These are phyloP conservation scores for Plasmodium adleri DNA, from an alignment of 169 alveolate genomes.

Conservation along the genomic window DNA sequence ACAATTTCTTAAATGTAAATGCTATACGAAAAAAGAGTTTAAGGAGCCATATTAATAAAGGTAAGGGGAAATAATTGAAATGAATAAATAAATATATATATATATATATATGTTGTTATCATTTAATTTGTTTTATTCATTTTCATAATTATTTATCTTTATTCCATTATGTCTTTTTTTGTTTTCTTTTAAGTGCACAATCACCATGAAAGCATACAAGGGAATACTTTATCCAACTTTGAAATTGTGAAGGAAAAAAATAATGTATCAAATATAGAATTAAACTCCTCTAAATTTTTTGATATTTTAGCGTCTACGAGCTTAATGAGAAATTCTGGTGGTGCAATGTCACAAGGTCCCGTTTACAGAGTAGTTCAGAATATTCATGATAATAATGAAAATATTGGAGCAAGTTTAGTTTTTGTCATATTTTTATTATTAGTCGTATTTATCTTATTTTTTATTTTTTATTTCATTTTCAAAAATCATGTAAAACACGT, in stretches of 20 bases:
- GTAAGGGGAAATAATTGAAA: background rate
- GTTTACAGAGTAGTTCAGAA: conserved; percentile 54
- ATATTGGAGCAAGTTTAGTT: conserved; percentile 50
- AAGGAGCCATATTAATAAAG: conserved; percentile 42
- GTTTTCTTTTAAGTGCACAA: conserved; percentile 12
- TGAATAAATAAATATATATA: background rate
- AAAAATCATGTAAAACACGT: conserved; percentile 61
- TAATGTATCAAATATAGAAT: conserved; percentile 52
- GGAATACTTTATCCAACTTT: conserved; percentile 28
- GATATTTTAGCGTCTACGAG: conserved; percentile 33
- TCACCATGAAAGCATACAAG: conserved; percentile 11
- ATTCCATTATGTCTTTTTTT: conserved; percentile 1
- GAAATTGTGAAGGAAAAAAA: conserved; percentile 62
- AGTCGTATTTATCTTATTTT: conserved; percentile 43
- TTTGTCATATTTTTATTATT: conserved; percentile 39
- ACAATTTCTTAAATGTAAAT: conserved; percentile 20
- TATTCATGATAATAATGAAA: conserved; percentile 62
- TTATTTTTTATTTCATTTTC: conserved; percentile 66
- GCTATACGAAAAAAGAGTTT: conserved; percentile 30
- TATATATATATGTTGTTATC: background rate
- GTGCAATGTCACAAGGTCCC: background rate
- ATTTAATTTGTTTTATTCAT: background rate
- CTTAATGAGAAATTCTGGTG: conserved; percentile 36
- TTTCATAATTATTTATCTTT: background rate
- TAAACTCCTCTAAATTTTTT: conserved; percentile 43